Base-by-base conservation (phyloP, 768 basidiomycete species). In the Trametes villosa region DNA sequence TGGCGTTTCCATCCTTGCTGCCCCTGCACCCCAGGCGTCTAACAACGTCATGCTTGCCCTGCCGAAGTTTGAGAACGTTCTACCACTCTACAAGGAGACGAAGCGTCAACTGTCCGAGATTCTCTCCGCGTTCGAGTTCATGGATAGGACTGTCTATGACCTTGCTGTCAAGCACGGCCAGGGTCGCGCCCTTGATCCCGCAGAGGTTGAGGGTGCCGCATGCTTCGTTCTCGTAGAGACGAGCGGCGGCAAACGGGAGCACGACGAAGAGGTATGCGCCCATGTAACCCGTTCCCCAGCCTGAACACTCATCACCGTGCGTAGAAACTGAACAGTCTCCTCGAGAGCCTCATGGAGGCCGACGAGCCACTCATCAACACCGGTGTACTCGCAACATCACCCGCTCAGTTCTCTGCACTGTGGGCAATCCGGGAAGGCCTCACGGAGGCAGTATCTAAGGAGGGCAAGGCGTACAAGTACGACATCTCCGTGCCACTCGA, bases 401-500 rank as follows among this genome's bases (percentile, higher is more conserved):
- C 93, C 22, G 84, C 89, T 0, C 96, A 99, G 71, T 93, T 96
- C 69, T 83, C 88, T 0, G 88, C 91, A 0, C 75, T 99, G 1
- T 98, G 97, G 97, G 86, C 87, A 0, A 79, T 98, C 20, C 89
- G 96, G 27, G 97, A 99, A 76, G 88, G 91, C 17, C 82, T 98
- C 26, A 86, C 97, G 2, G 97, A 99, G 73, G 92, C 94, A 5
- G 84, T 91, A 4, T 91, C 91, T 38, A 98, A 98, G 71, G 88
- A 93, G 72, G 97, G 97, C 42, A 94, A 94, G 67, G 87, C 89
- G 7, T 98, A 98, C 80, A 99, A 99, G 77, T 99, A 98, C 71
- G 95, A 97, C 68, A 84, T 99, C 45, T 94, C 92, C 12, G 85
- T 98, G 15, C 96, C 96, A 7, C 79, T 95, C 4, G 82, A 85